Evolutionary conservation across 495 filamentous ascomycete species (phyloP), one percentile per base, ranked within the genome.

Genomic region (Xylaria nigripes): DNA sequence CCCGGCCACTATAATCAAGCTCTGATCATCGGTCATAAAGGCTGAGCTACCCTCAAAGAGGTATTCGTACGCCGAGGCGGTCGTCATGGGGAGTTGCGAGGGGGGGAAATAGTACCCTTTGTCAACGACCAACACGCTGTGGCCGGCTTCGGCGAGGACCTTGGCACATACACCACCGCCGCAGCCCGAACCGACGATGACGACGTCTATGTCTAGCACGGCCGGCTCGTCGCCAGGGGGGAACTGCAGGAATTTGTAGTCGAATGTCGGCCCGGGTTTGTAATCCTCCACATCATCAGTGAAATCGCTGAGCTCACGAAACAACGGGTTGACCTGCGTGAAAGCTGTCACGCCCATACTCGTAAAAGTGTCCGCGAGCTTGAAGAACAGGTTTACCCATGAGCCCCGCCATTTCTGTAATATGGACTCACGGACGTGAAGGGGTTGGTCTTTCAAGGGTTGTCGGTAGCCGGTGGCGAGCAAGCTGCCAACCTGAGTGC

Each of bases 151-250:
- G 10, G 90, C 83, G 4, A 96, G 71, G 23, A 85, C 85, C 69
- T 90, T 90, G 12, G 91, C 90, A 25, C 78, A 80, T 0, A 95
- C 90, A 0, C 76, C 87, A n/a, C 87, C 90, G 46, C 91, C 91
- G 60, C 87, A 92, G 16, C 91, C 91, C 48, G 86, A 90, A 1
- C 91, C 91, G 6, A 96, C 77, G 54, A 96, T 81, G 15, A 94
- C 82, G 1, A 94, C 83, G 64, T 96, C 91, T 3, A 84, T 84
- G 36, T 91, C 83, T 48, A 95, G 63, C 0, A 72, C 78, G 50
- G 58, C 68, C n/a, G 56, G 60, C 19, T 64, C 62, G n/a, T 50
- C n/a, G 22, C 53, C 53, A 6, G 62, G 24, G 2, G 58, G 62
- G 43, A 77, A 72, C 53, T 84, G 76, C 43, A 83, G 55, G 55